These are phyloP conservation scores for Beauveria asiatica DNA, from an alignment of 2,329 filamentous ascomycete genomes.

Conservation along the genomic window DNA sequence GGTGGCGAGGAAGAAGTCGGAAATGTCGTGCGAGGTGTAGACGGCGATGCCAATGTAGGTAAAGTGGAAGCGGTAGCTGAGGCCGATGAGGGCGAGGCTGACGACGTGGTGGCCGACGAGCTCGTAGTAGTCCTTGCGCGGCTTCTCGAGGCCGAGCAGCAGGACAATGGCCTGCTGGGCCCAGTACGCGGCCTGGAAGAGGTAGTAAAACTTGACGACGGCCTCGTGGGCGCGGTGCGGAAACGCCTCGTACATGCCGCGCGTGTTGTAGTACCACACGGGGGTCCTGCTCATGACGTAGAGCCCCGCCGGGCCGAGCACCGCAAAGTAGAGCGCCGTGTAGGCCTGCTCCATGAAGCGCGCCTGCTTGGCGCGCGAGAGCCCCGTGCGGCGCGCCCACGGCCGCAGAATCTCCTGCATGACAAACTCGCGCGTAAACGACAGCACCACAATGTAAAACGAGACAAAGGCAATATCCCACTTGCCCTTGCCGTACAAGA, in stretches of 20 bases:
- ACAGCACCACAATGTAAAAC: constrained; percentile 85
- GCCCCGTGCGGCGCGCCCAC: constrained; percentile 59
- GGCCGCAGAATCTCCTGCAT: constrained; percentile 86
- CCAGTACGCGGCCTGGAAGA: constrained; percentile 94
- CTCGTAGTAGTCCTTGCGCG: constrained; percentile 90
- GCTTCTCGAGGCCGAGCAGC: constrained; percentile 81
- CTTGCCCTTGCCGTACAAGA: constrained; percentile 80
- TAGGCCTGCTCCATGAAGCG: constrained; percentile 97
- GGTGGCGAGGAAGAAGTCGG: constrained; percentile 90
- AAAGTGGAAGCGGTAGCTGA: constrained; percentile 94
- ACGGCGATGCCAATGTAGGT: constrained; percentile 90
- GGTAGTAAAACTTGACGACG: constrained; percentile 88
- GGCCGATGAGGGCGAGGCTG: constrained; percentile 70
- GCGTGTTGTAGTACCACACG: constrained; percentile 91
- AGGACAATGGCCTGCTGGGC: constrained; percentile 87
- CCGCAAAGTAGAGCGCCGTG: constrained; percentile 79
- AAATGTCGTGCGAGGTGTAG: constrained; percentile 90
- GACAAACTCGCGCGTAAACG: constrained; percentile 89
- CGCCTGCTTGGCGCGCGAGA: constrained; percentile 70
- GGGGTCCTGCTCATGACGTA: constrained; percentile 89
- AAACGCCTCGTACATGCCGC: constrained; percentile 78
- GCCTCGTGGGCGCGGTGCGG: constrained; percentile 75
- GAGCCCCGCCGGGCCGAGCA: constrained; percentile 75
- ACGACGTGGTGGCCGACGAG: constrained; percentile 87
- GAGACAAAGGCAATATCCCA: constrained; percentile 79